Base-by-base conservation (phyloP, 1,284 basidiomycete genomes). In the Rhodotorula sp. region DNA sequence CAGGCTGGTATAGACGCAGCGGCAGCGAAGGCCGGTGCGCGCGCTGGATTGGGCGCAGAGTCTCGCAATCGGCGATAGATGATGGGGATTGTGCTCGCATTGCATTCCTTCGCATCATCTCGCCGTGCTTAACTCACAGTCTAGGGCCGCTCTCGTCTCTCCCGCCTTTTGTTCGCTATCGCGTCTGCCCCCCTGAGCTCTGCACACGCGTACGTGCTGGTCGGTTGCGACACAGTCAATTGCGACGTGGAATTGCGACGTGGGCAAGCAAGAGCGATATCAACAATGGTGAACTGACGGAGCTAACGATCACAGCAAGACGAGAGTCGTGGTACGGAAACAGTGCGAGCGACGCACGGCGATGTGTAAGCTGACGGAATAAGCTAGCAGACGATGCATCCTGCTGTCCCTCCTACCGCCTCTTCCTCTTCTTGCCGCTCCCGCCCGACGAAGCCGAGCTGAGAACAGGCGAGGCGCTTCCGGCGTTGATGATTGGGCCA, bases 1-100 rank as follows among this genome's bases (percentile, higher is more conserved):
- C 91, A 92, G 75, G 92, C 93, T 0, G 93, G 92, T 3, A 80
- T 95, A 63, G 92, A 95, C 69, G 89, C 91, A 64, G 88, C 90
- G 13, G 92, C 93, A 71, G 88, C 91, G 82, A 83, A 80, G 68
- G 75, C 73, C 26, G 81, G 81, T 20, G 84, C 85, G 16, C 66
- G 71, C 7, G 73, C 73, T 3, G 74, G 74, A 20, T 61, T 73
- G 15, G 72, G 72, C 4, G 63, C 52, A 9, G 72, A 74, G 26
- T 67, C 65, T 15, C 62, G 72, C 52, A 74, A 74, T 51, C 50
- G 72, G n/a, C 64, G 72, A 16, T 74, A 70, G 70, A 44, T 4
- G n/a, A 10, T 37, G 8, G 50, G 3, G 16, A 34, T 1, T 31
- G 28, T 11, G 13, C 37, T 37, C 28, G 34, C 20, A 52, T 3